Evolutionary conservation across 2,329 filamentous ascomycete species (phyloP), one percentile per base, ranked within the genome.

Genomic region (Colletotrichum nymphaeae): DNA sequence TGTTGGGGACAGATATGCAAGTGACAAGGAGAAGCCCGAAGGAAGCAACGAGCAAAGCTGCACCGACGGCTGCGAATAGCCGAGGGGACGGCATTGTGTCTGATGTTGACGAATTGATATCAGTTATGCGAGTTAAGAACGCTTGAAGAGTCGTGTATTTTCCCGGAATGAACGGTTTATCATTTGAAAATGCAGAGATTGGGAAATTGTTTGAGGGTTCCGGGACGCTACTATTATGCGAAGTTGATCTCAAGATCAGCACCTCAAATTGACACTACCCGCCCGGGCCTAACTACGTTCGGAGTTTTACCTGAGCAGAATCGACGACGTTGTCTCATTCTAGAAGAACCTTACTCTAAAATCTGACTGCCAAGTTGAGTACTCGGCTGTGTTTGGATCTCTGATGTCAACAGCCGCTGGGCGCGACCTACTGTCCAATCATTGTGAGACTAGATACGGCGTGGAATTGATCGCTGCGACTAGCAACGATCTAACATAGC

Each of bases 121-220:
- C 37, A 19, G 37, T 19, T 19, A 0, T 1, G 0, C 16, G 1
- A 19, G 16, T 19, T 42, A 0, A 8, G 6, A 42, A 3, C 2
- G 14, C 37, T 42, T 42, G 7, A 8, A 19, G 26, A 30, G 28
- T 30, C 28, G 28, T 30, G 28, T 30, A 8, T 8, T 30, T 30
- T 30, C 8, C 2, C 28, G 28, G 28, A 30, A 30, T 30, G 8
- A 30, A 8, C 28, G 28, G 8, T 30, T 30, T 8, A 30, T 30
- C 8, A 30, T 30, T 30, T 30, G 28, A 30, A 30, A 30, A 30
- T 30, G 28, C 6, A 30, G 8, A 8, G 28, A 30, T 24, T 24
- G 24, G 24, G 24, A 24, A 24, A 24, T 24, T 7, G 4, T 3
- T 3, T 19, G 2, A 35, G 6, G 16, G 16, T 42, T 19, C 37